Evolutionary conservation across 139 green algal genomes (phyloP), one percentile per base, ranked within the genome.

Genomic region (Auxenochlorella protothecoides): DNA sequence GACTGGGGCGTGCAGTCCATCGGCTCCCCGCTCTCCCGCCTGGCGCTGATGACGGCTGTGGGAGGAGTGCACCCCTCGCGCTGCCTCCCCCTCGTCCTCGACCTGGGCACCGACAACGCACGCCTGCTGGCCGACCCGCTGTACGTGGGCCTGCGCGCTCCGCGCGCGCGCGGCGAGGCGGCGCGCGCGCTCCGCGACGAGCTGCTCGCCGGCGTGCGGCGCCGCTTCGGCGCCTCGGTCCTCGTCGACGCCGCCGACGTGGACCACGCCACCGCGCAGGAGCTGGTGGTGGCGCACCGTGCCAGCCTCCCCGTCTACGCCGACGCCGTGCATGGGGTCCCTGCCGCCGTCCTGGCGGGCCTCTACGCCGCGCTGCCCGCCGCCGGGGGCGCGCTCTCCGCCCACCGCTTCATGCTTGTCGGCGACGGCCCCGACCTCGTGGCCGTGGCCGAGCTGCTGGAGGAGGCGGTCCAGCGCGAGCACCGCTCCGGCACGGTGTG

Each of bases 171-270:
- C 2, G 88, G 85, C 15, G 89, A 94, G 13, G 83, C 80, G n/a
- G 93, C 92, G 76, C 83, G 85, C 59, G 86, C 89, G 70, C 84
- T 96, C 3, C 70, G 94, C 64, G 89, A 96, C 60, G 91, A 96
- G 81, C 85, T 95, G 63, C 76, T 97, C 3, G 83, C 75, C 2
- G 88, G 87, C 0, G 86, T 92, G 6, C 78, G 76, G 63, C 77
- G 80, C 9, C 75, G 90, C 3, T 96, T 89, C 68, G 91, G 91
- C 65, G 61, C 16, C 62, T n/a, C 73, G 61, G 84, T 88, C 15
- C 68, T 96, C 63, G 79, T 96, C 11, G 86, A 93, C 72, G 89
- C 92, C 64, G 83, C 90, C 61, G 85, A 89, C 82, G 91, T 95
- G 85, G 63, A 77, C 11, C 88, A 88, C 68, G 85, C 86, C 63